Evolutionary conservation across 1,284 basidiomycete genomes (phyloP).

Genomic region (Cryptococcus jaspeensis): DNA sequence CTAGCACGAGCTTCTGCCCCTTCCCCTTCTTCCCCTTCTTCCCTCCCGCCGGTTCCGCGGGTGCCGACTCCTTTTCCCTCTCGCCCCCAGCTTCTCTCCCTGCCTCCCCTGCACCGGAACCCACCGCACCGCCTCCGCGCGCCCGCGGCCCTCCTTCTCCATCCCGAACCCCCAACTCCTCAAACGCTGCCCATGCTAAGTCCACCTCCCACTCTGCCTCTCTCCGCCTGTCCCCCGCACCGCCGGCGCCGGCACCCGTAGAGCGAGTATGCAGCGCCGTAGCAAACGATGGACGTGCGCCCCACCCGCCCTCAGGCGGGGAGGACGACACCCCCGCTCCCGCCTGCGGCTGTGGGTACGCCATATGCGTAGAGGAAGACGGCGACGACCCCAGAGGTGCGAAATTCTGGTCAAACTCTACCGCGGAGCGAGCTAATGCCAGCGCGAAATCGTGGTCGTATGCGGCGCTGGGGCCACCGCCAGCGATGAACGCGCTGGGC

Average conservation of each 20-base stretch:
- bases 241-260: constrained; percentile 9
- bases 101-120: neutral
- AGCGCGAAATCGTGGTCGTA: constrained; percentile 39
- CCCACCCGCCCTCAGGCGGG: constrained; percentile 25
- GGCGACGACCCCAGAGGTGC: constrained; percentile 9
- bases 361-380: neutral
- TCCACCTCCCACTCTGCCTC: constrained; percentile 68
- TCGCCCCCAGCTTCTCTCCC: constrained; percentile 47
- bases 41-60: constrained; percentile 51
- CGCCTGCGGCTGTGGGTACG: constrained; percentile 1
- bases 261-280: constrained; percentile 30
- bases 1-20: constrained; percentile 59
- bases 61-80: constrained; percentile 35
- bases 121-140: neutral
- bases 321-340: constrained; percentile 7
- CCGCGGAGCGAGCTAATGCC: constrained; percentile 35
- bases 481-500: constrained; percentile 17
- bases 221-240: constrained; percentile 13
- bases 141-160: neutral
- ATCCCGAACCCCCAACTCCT: constrained; percentile 38
- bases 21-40: constrained; percentile 64
- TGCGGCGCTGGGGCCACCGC: constrained; percentile 4
- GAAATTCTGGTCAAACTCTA: constrained; percentile 19
- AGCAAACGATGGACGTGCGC: constrained; percentile 25
- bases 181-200: constrained; percentile 75